These are phyloP conservation scores for Penicillium sp. DNA, from an alignment of 2,329 filamentous ascomycete species.

Conservation along the genomic window DNA sequence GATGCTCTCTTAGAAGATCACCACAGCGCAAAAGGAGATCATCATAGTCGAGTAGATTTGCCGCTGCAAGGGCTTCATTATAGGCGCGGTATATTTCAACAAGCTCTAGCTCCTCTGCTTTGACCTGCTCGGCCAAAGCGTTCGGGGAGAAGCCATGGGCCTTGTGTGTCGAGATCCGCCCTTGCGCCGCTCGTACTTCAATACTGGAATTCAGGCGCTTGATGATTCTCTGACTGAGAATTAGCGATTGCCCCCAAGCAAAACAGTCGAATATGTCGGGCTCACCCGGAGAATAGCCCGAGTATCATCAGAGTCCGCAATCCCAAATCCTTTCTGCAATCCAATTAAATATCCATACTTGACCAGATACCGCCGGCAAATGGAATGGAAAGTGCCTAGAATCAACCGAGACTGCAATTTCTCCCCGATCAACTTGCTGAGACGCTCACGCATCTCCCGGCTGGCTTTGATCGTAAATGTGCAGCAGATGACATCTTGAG, in stretches of 20 bases:
- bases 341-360: conserved; percentile 84
- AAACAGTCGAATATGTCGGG: background rate
- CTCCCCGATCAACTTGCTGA: conserved; percentile 77
- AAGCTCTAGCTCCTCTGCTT: conserved; percentile 63
- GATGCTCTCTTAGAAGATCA: conserved; percentile 71
- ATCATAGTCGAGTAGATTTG: conserved; percentile 91
- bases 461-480: conserved; percentile 98
- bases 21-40: conserved; percentile 84
- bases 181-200: conserved; percentile 69
- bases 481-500: conserved; percentile 88
- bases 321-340: conserved; percentile 79
- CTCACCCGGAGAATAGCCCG: conserved; percentile 68
- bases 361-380: conserved; percentile 80
- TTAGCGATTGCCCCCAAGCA: conserved; percentile 11
- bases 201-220: conserved; percentile 69
- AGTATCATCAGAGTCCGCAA: conserved; percentile 83
- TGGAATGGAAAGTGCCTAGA: conserved; percentile 92
- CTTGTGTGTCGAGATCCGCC: conserved; percentile 70
- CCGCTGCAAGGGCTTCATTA: conserved; percentile 69
- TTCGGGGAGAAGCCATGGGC: conserved; percentile 55
- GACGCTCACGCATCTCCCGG: conserved; percentile 87
- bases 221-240: conserved; percentile 62
- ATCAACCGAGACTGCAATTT: conserved; percentile 74
- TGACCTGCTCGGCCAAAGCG: conserved; percentile 40
- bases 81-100: conserved; percentile 72